phyloP scores from a whole-genome alignment of 1,284 basidiomycete species.

The Baeospora myosura region DNA sequence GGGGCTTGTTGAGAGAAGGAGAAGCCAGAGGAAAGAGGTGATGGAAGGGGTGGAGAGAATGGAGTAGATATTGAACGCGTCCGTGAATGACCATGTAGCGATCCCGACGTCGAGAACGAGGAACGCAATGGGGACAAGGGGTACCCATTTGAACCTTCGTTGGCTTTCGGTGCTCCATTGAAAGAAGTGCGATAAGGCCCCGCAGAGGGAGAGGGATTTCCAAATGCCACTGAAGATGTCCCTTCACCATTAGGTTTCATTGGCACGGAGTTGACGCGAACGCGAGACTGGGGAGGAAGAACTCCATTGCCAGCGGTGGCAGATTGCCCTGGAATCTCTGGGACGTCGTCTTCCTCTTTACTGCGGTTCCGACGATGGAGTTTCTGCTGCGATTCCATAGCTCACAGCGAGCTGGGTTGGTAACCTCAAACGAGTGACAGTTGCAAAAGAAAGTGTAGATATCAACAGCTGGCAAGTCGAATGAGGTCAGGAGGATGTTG shows the following conservation, averaged over 20 bases:
- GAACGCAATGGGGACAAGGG: conserved; percentile 43
- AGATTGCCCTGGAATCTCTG: too few relatives aligned
- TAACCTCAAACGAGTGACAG: too few relatives aligned
- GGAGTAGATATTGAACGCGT: conserved; percentile 51
- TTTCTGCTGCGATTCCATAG: too few relatives aligned
- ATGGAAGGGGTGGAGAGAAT: conserved; percentile 45
- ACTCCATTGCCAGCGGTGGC: too few relatives aligned
- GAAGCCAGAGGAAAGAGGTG: conserved; percentile 41
- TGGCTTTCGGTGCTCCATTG: conserved; percentile 22
- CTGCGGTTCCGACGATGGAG: too few relatives aligned
- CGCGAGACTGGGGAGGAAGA: conserved; percentile 23
- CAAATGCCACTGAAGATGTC: conserved; percentile 14
- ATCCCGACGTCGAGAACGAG: conserved; percentile 25
- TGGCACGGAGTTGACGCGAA: conserved; percentile 32
- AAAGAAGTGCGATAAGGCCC: conserved; percentile 34
- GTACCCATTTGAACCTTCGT: conserved; percentile 22
- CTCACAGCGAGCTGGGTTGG: too few relatives aligned
- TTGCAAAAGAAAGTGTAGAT: too few relatives aligned
- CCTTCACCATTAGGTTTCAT: conserved; percentile 9
- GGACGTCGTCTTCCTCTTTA: too few relatives aligned
- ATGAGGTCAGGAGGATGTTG: too few relatives aligned
- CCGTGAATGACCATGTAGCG: conserved; percentile 34
- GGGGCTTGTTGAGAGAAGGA: conserved; percentile 32
- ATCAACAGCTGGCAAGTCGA: too few relatives aligned
- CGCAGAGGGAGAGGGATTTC: conserved; percentile 30